Conservation (phyloP, 495 filamentous ascomycete genomes). For the Apiosordaria backusii region DNA sequence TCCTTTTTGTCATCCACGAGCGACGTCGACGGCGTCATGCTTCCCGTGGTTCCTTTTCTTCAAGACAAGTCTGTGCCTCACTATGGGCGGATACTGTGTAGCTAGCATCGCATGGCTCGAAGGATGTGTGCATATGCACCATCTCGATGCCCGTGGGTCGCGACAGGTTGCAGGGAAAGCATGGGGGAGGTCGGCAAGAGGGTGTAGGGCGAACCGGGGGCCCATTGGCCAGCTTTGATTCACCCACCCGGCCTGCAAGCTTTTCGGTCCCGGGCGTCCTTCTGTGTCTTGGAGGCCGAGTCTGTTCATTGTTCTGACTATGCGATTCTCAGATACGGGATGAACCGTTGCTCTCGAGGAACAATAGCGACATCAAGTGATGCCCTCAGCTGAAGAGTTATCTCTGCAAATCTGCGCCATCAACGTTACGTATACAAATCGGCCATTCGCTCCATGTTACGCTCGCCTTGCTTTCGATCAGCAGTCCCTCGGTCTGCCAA, state of each 20-base stretch:
- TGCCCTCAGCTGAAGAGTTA: neutral
- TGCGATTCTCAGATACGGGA: neutral
- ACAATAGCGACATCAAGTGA: conserved; percentile 2
- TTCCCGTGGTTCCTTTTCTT: conserved; percentile 2
- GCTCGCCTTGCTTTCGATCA: conserved; percentile 16
- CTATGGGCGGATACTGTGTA: conserved; percentile 21
- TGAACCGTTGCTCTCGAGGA: neutral
- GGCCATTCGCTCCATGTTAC: neutral
- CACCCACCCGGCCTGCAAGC: conserved; percentile 3
- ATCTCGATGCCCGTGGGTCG: conserved; percentile 23
- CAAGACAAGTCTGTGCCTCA: conserved; percentile 16
- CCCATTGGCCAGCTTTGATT: conserved; percentile 24
- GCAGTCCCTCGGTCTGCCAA: conserved; percentile 11
- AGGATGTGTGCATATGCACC: conserved; percentile 24
- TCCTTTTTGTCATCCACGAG: neutral
- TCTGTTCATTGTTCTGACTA: neutral
- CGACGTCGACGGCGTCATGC: conserved; percentile 1
- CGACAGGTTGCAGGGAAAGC: conserved; percentile 18
- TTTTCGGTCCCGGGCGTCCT: conserved; percentile 13
- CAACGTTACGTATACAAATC: neutral
- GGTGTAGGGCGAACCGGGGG: conserved; percentile 19
- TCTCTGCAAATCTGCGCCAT: neutral
- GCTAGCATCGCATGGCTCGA: conserved; percentile 9
- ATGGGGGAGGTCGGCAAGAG: conserved; percentile 17
- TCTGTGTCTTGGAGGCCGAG: neutral